Evolutionary conservation across 345 rosid species (phyloP).

Genomic region (Jatropha curcas): DNA sequence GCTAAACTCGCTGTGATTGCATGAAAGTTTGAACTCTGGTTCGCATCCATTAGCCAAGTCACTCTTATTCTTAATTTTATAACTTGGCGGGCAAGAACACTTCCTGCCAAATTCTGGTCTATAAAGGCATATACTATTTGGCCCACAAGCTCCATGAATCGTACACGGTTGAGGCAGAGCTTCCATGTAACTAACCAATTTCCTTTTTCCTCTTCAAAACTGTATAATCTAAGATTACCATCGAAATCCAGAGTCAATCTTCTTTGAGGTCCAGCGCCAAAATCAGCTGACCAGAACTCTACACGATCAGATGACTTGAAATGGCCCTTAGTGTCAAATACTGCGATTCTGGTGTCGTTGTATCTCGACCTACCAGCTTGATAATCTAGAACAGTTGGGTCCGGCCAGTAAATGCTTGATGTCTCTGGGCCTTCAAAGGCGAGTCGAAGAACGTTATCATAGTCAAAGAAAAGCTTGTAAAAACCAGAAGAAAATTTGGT

Average conservation of each 20-base stretch:
- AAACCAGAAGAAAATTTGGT: neutral
- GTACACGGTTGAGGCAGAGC: conserved; percentile 10
- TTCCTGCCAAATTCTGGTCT: conserved; percentile 14
- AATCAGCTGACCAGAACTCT: too few species aligned
- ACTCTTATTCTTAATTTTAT: conserved; percentile 1
- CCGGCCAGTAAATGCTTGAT: conserved; percentile 30
- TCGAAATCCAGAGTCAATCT: too few species aligned
- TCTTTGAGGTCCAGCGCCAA: too few species aligned
- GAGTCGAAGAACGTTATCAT: too few species aligned
- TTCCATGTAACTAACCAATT: conserved; percentile 39
- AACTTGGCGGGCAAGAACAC: conserved; percentile 39
- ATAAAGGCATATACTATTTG: conserved; percentile 34
- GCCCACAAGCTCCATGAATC: conserved; percentile 39
- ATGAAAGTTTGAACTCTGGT: conserved; percentile 23
- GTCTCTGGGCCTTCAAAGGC: neutral
- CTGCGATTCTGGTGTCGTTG: too few species aligned
- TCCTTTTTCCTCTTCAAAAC: conserved; percentile 2
- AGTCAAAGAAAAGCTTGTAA: neutral
- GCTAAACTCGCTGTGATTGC: neutral
- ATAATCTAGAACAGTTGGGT: too few species aligned
- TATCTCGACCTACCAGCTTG: too few species aligned
- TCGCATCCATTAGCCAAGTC: conserved; percentile 43
- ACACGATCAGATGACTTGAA: too few species aligned
- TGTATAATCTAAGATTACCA: conserved; percentile 38
- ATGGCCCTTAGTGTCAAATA: too few species aligned